A percentile compares a stretch with the other conserved stretches of the same genome.
Evolutionary conservation across 306 rosid species (phyloP).

Genomic region (Cucumis cinereus): DNA sequence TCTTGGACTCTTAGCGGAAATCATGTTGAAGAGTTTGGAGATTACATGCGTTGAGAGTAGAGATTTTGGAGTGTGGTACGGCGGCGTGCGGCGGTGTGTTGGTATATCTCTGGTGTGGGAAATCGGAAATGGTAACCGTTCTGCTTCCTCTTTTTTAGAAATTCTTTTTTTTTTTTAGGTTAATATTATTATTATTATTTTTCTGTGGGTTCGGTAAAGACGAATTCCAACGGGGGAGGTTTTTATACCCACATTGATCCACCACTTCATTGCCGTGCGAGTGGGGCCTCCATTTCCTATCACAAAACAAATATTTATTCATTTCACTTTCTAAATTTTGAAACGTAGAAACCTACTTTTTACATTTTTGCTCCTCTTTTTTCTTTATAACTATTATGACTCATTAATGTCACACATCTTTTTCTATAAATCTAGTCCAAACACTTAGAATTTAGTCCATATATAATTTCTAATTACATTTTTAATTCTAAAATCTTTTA

Average conservation of each 20-base stretch:
- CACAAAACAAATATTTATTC: not conserved
- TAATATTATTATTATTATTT: not conserved
- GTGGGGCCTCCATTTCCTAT: not conserved
- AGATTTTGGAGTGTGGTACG: not conserved
- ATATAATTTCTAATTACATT: too few species aligned
- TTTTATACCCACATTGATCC: not conserved
- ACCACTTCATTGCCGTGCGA: not conserved
- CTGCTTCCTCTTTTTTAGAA: not conserved
- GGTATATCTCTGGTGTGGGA: not conserved
- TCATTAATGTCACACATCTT: too few species aligned
- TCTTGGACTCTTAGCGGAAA: not conserved
- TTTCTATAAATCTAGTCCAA: too few species aligned
- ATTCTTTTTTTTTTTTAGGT: not conserved
- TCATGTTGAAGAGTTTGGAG: not conserved
- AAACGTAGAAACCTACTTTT: not conserved
- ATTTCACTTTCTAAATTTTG: not conserved
- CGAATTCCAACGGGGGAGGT: not conserved
- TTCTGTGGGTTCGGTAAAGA: not conserved
- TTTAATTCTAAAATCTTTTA: too few species aligned
- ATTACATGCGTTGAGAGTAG: not conserved
- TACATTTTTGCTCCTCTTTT: not conserved
- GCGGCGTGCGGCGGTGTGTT: not conserved
- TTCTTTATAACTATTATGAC: not conserved
- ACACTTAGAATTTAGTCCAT: too few species aligned
- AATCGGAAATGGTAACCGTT: constrained; percentile 4